These are phyloP conservation scores for Microglena sp. DNA, from an alignment of 139 green algal genomes.

Conservation along the genomic window DNA sequence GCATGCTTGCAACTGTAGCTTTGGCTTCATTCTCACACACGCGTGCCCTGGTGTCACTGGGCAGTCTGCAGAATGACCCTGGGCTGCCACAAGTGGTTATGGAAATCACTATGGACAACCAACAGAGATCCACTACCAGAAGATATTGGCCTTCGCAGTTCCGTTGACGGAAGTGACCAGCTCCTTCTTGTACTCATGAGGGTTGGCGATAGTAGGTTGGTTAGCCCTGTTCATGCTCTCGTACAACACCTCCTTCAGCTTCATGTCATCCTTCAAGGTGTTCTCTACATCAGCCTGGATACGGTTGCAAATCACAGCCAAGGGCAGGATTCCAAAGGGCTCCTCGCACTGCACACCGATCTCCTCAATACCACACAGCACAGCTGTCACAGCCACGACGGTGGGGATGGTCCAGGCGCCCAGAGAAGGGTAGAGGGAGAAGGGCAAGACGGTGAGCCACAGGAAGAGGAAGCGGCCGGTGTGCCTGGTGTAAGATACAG, in stretches of 20 bases:
- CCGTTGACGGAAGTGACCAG: no score
- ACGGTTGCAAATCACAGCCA: slow-evolving; percentile 32
- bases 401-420: slow-evolving; percentile 18
- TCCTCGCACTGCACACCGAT: slow-evolving; percentile 43
- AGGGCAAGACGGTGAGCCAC: slow-evolving; percentile 69
- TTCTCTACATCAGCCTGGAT: slow-evolving; percentile 16
- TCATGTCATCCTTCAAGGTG: slow-evolving; percentile 5
- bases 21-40: no score
- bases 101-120: no score
- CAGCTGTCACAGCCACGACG: slow-evolving; percentile 3
- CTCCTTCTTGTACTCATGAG: no score
- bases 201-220: no score
- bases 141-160: no score
- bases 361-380: slow-evolving; percentile 39
- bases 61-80: no score
- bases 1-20: no score
- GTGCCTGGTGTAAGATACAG: slow-evolving; percentile 42
- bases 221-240: no score
- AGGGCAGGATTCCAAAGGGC: slow-evolving; percentile 35
- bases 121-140: no score
- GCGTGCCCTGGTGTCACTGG: no score
- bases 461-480: slow-evolving; percentile 56
- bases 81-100: no score
- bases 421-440: slow-evolving; percentile 47
- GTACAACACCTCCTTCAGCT: slow-evolving; percentile 13